These are phyloP conservation scores for Monilinia laxa DNA, from an alignment of 2,329 filamentous ascomycete genomes.

Conservation along the genomic window DNA sequence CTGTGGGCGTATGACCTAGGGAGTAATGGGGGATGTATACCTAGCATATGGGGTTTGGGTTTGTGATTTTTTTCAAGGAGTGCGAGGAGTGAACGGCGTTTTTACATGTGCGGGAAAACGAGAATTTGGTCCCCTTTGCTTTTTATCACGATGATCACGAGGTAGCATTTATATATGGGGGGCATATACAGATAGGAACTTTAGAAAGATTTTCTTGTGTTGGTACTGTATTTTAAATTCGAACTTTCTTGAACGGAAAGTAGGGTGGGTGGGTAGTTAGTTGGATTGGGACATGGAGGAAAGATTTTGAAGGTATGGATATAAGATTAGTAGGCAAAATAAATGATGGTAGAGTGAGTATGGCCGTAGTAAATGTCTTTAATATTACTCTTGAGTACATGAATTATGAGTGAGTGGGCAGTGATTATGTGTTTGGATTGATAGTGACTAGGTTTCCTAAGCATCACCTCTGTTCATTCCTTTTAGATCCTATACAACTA, in stretches of 20 bases:
- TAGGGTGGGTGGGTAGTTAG: neutral
- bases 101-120: conserved; percentile 16
- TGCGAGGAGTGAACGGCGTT: conserved; percentile 1
- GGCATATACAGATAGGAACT: conserved; percentile 20
- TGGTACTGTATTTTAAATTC: conserved; percentile 20
- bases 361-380: neutral
- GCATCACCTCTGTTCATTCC: no score
- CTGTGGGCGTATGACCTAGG: conserved; percentile 9
- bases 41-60: conserved; percentile 17
- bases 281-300: neutral
- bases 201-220: conserved; percentile 22
- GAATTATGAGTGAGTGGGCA: no score
- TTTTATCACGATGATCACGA: conserved; percentile 24
- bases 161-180: conserved; percentile 20
- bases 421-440: no score
- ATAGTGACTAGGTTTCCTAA: no score
- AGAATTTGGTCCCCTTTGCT: conserved; percentile 19
- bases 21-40: conserved; percentile 15
- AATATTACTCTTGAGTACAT: no score
- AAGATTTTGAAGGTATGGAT: conserved; percentile 3
- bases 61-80: neutral
- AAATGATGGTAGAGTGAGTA: neutral
- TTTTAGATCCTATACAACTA: no score
- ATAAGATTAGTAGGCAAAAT: neutral
- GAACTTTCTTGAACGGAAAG: conserved; percentile 13